Base-by-base conservation (phyloP, 2,329 filamentous ascomycete species). In the Rutstroemia sp. region DNA sequence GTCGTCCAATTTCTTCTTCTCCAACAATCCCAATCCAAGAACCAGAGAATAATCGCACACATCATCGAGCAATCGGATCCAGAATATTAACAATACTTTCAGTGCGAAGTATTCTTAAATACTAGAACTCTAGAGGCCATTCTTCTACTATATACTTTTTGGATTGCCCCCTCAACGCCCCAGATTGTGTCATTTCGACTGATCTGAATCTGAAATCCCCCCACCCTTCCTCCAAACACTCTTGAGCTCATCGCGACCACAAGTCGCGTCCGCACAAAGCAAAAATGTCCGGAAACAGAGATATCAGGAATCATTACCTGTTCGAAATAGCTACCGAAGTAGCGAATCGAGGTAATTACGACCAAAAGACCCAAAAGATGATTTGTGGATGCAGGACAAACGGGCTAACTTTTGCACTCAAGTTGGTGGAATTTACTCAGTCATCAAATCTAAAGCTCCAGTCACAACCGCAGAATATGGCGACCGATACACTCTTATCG, bases 381-480 rank as follows among this genome's bases (percentile, higher is more conserved):
- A 7, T 41, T 8, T 12, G 14, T 41, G 39, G 14, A 18, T 47
- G 37, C 4, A n/a, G 7, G 53, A 41, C 60, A 66, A 47, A 65
- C 19, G 19, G 19, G 19, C 42, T 45, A 45, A 45, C 9, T 25
- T 25, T 23, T 18, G 4, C 34, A 50, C 2, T 25, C 5, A 6
- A 95, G 94, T 99, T 60, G 94, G 94, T 70, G 94, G 94, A 67
- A 99, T 99, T 75, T 99, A 99, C 79, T 97, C 92, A 16, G 94
- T 99, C 63, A 86, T 99, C 75, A 99, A 99, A 75, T 99, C 94
- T 60, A 99, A 99, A 75, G 92, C 94, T 39, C 92, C 94, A 51
- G 94, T 97, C 60, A 97, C 94, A 45, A 96, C 92, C 0, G 91
- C 91, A 60, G 94, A 99, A 74, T 99, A 97, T 94, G 94, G 94